Conservation (phyloP, 305 asterid genomes). For the Fraxinus sp. region DNA sequence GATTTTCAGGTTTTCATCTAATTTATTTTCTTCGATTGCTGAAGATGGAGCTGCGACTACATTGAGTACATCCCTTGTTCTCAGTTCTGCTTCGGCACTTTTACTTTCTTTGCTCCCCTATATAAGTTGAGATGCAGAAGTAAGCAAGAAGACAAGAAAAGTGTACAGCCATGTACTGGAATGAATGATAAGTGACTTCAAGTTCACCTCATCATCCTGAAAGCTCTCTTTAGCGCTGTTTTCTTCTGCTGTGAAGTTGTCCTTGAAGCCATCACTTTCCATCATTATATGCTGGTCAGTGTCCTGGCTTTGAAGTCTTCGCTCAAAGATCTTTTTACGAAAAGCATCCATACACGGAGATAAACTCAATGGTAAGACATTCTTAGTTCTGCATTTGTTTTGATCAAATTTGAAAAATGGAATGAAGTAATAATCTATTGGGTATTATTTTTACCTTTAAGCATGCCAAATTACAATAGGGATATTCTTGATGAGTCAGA, state of each 20-base stretch:
- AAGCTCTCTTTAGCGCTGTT: not conserved
- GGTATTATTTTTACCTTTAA: not conserved
- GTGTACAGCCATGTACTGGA: not conserved
- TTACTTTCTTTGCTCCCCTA: not conserved
- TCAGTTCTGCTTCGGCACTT: not conserved
- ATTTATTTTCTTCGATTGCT: not conserved
- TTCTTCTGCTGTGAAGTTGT: not conserved
- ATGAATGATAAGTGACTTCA: not conserved
- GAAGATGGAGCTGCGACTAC: not conserved
- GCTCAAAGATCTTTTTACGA: not conserved
- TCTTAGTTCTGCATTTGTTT: not conserved
- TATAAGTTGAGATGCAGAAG: not conserved
- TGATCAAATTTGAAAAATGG: not conserved
- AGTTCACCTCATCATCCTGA: constrained; percentile 4
- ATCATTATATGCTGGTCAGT: constrained; percentile 1
- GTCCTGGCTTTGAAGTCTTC: not conserved
- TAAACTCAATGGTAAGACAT: not conserved
- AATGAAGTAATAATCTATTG: not conserved
- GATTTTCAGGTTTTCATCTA: not conserved
- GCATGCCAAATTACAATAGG: not conserved
- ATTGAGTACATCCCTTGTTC: not conserved
- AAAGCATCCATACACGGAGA: not conserved
- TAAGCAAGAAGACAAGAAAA: not conserved
- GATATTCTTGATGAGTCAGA: not conserved
- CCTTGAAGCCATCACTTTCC: not conserved